Evolutionary conservation across 768 basidiomycete species (phyloP).

Genomic region (Trametes maxima): DNA sequence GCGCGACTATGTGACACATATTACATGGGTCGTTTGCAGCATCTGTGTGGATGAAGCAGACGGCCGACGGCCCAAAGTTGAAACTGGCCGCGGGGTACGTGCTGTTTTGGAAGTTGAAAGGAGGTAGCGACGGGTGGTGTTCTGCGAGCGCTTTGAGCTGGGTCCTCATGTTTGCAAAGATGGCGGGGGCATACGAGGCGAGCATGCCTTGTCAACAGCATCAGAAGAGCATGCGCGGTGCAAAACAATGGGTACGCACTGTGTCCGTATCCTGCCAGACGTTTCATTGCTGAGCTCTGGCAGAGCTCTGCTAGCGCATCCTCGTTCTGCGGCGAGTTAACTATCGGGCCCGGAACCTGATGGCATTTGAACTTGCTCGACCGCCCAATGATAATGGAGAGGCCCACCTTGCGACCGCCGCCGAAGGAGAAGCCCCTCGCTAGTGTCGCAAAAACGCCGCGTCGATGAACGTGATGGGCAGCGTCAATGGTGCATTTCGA

Average conservation of each 20-base stretch:
- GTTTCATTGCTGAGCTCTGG: too few relatives aligned
- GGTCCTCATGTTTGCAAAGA: conserved; percentile 1
- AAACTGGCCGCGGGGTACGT: conserved; percentile 15
- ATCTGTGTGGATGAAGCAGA: background rate
- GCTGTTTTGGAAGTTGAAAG: background rate
- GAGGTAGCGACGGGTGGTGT: background rate
- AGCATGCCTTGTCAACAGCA: conserved; percentile 4
- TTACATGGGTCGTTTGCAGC: conserved; percentile 7
- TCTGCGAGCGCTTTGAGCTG: background rate
- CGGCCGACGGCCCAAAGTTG: conserved; percentile 17
- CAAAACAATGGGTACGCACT: too few relatives aligned
- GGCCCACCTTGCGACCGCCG: background rate
- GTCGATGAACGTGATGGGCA: background rate
- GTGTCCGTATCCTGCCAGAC: too few relatives aligned
- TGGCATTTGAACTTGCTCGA: too few relatives aligned
- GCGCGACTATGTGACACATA: conserved; percentile 9
- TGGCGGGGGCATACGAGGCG: conserved; percentile 4
- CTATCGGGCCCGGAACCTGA: background rate
- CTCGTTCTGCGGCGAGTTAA: background rate
- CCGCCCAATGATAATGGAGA: too few relatives aligned
- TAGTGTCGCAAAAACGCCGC: background rate
- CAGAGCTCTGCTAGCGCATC: background rate
- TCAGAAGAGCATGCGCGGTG: too few relatives aligned
- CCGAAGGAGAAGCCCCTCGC: background rate
- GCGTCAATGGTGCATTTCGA: background rate